Base-by-base conservation (phyloP, 2,329 filamentous ascomycete species). In the Fusarium sp. region DNA sequence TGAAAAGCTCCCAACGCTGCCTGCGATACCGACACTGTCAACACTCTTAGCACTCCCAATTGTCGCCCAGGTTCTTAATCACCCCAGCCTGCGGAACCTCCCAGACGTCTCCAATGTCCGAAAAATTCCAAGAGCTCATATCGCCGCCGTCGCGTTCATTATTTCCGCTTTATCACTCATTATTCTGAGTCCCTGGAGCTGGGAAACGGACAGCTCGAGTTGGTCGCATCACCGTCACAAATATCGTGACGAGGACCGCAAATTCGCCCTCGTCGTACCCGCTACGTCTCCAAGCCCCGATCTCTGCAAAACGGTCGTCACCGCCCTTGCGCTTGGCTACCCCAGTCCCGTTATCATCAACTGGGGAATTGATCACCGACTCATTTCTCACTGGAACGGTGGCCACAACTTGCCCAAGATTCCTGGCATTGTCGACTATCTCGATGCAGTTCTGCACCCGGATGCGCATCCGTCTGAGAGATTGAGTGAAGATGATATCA, bases 261-360 rank as follows among this genome's bases (percentile, higher is more conserved):
- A 48, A 28, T 68, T 68, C 18, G 66, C 63, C 20, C 32, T 68
- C 10, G 47, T 68, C 22, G 26, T 68, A 11, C 66, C 66, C n/a
- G 63, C 55, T 5, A 68, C 48, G 0, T 36, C 36, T 4, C 39
- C 66, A 9, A 62, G 55, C 24, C 63, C 66, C 11, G 55, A 68
- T 9, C 55, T 68, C 0, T 68, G 66, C 55, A 68, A 68, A 35
- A 68, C 63, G 0, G 45, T 68, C 26, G 32, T 67, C 17, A 62
- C 47, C 1, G 66, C 54, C 18, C 41, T 68, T 13, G 35, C 66
- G 15, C 41, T 68, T 22, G 66, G 66, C 6, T 68, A 62, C 41
- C 66, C 66, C 14, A 68, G 63, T 12, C 66, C 63, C 8, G 36
- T 68, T 6, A 54, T 68, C 8, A 35, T 68, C 7, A 68, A 68